phyloP scores from a whole-genome alignment of 2,329 filamentous ascomycete genomes.

The Bertia moriformis region DNA sequence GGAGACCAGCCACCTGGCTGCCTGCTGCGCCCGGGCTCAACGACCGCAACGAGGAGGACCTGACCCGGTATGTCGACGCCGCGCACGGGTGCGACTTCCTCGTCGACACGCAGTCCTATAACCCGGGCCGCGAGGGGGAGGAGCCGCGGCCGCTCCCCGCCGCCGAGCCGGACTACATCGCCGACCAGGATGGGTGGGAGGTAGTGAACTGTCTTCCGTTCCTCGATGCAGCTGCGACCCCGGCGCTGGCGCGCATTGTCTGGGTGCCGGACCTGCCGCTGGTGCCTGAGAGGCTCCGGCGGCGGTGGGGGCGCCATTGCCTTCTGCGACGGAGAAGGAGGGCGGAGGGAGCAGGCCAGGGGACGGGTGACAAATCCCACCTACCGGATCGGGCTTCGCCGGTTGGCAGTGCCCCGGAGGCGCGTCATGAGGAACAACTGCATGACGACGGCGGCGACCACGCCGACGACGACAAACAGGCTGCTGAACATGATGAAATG shows the following conservation, averaged over 20 bases:
- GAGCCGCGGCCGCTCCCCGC: slow-evolving; percentile 30
- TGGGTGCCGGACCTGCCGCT: slow-evolving; percentile 65
- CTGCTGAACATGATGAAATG: too few relatives aligned
- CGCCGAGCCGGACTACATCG: slow-evolving; percentile 68
- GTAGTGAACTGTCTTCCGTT: slow-evolving; percentile 62
- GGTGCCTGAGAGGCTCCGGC: slow-evolving; percentile 53
- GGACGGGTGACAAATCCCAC: too few relatives aligned
- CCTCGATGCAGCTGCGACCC: slow-evolving; percentile 64
- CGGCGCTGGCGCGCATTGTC: slow-evolving; percentile 58
- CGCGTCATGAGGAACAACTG: too few relatives aligned
- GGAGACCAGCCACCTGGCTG: slow-evolving; percentile 70
- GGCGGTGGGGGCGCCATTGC: slow-evolving; percentile 82
- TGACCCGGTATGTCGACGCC: slow-evolving; percentile 71
- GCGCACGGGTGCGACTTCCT: slow-evolving; percentile 62
- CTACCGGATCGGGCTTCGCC: too few relatives aligned
- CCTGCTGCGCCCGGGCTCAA: slow-evolving; percentile 79
- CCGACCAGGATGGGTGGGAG: slow-evolving; percentile 66
- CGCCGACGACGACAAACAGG: too few relatives aligned
- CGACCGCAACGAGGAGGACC: slow-evolving; percentile 75
- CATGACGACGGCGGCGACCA: too few relatives aligned
- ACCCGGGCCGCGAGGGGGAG: slow-evolving; percentile 26
- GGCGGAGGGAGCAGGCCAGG: not conserved
- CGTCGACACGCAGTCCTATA: slow-evolving; percentile 71
- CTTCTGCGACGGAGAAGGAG: slow-evolving; percentile 45
- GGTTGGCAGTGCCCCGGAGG: too few relatives aligned